Percentiles rank a stretch among this genome's conserved stretches.
Evolutionary conservation across 1,139 yeast species (phyloP).

Genomic region (Debaryomycetaceae sp.): DNA sequence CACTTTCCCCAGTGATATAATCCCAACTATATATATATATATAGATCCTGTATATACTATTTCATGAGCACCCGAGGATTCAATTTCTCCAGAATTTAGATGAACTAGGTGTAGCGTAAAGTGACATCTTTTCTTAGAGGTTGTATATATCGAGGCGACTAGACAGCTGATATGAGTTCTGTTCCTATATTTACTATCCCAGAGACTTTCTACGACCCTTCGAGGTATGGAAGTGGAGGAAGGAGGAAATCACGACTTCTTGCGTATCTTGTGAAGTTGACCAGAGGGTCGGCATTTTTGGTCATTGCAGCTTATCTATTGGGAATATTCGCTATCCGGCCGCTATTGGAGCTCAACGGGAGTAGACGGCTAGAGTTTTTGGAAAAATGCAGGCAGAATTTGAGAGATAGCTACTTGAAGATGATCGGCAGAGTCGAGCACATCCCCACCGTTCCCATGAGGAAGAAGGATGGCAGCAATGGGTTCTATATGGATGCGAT

Average conservation of each 20-base stretch:
- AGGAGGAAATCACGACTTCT: slow-evolving; percentile 26
- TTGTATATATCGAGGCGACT: not conserved
- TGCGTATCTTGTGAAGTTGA: slow-evolving; percentile 27
- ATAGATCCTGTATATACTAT: not conserved
- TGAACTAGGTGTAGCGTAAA: too few relatives aligned
- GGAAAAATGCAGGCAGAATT: slow-evolving; percentile 28
- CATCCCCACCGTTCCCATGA: slow-evolving; percentile 41
- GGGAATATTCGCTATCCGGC: slow-evolving; percentile 33
- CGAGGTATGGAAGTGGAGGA: slow-evolving; percentile 15
- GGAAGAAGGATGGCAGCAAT: slow-evolving; percentile 22
- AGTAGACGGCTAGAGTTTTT: slow-evolving; percentile 32
- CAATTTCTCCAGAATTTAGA: not conserved
- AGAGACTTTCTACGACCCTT: slow-evolving; percentile 39
- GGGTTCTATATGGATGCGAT: slow-evolving; percentile 39
- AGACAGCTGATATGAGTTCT: slow-evolving; percentile 2
- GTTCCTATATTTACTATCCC: slow-evolving; percentile 42
- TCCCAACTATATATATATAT: too few relatives aligned
- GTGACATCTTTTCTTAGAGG: too few relatives aligned
- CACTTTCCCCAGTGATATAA: too few relatives aligned
- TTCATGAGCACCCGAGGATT: not conserved
- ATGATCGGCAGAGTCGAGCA: slow-evolving; percentile 33
- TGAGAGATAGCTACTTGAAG: slow-evolving; percentile 37
- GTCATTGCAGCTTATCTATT: slow-evolving; percentile 29
- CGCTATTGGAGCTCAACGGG: slow-evolving; percentile 31
- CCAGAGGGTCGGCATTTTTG: slow-evolving; percentile 35